These are phyloP conservation scores for Brettanomyces sp. DNA, from an alignment of 805 yeast genomes.

Conservation along the genomic window DNA sequence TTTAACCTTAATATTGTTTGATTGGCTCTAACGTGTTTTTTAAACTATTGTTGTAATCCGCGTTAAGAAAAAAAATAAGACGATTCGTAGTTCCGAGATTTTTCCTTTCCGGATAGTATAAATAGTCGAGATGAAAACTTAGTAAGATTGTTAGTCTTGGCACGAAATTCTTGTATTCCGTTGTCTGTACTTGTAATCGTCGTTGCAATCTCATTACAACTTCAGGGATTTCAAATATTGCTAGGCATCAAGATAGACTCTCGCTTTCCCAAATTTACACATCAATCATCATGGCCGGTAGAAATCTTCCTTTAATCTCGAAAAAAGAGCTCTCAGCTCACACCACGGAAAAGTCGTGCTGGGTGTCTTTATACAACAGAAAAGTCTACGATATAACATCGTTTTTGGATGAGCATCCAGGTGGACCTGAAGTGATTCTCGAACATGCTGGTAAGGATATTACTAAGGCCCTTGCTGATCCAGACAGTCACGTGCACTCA, in stretches of 20 bases:
- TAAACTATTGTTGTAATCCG: not conserved
- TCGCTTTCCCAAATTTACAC: not conserved
- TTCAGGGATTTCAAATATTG: no score
- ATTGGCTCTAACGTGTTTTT: not conserved
- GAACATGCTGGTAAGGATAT: constrained; percentile 53
- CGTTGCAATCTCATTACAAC: no score
- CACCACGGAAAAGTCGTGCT: constrained; percentile 45
- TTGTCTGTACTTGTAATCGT: no score
- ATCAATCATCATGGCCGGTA: not conserved
- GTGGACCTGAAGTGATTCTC: constrained; percentile 48
- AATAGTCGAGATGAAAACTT: not conserved
- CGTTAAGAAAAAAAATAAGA: no score
- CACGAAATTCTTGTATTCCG: no score
- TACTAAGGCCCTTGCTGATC: constrained; percentile 71
- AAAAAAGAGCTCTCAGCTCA: constrained; percentile 44
- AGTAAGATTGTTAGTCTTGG: no score
- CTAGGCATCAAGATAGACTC: not conserved
- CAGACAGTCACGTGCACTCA: constrained; percentile 64
- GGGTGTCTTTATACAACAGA: constrained; percentile 75
- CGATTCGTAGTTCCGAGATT: no score
- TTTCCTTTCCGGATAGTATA: not conserved
- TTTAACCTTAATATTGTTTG: not conserved
- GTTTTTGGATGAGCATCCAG: constrained; percentile 67
- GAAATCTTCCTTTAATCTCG: constrained; percentile 51
- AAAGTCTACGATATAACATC: constrained; percentile 78